Conservation (phyloP, 2,329 filamentous ascomycete genomes). For the Epichloe sylvatica region DNA sequence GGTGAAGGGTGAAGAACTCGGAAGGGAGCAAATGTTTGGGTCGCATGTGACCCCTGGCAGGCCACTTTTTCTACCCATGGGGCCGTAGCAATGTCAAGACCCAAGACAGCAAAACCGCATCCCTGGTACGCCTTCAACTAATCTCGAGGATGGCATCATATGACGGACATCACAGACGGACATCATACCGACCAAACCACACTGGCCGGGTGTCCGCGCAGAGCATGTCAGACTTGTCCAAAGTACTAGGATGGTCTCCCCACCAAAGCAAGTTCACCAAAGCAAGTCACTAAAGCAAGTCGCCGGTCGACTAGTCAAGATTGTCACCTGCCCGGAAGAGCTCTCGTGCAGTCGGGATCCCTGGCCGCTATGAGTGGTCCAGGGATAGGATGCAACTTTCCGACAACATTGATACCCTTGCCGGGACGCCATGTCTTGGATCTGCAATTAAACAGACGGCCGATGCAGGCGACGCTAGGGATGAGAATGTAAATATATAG, state of each 20-base stretch:
- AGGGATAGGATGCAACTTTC: background rate
- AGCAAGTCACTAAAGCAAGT: background rate
- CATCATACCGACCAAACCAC: background rate
- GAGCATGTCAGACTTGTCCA: background rate
- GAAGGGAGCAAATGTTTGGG: background rate
- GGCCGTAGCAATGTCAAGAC: no score
- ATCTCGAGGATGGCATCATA: conserved; percentile 1
- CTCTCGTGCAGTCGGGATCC: background rate
- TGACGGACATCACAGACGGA: background rate
- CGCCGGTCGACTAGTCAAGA: background rate
- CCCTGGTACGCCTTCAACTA: background rate
- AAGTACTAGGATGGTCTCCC: background rate
- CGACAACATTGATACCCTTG: background rate
- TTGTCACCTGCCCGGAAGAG: conserved; percentile 6
- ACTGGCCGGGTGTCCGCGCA: background rate
- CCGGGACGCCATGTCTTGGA: conserved; percentile 5
- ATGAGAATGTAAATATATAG: background rate
- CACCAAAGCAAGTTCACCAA: background rate
- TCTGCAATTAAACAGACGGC: background rate
- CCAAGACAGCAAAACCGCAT: background rate
- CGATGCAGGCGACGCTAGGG: background rate
- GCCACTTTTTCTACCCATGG: no score
- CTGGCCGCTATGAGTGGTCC: background rate
- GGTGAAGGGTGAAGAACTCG: background rate
- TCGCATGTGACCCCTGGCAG: background rate